Conservation (phyloP, 495 filamentous ascomycete genomes). For the Neurospora sp. region DNA sequence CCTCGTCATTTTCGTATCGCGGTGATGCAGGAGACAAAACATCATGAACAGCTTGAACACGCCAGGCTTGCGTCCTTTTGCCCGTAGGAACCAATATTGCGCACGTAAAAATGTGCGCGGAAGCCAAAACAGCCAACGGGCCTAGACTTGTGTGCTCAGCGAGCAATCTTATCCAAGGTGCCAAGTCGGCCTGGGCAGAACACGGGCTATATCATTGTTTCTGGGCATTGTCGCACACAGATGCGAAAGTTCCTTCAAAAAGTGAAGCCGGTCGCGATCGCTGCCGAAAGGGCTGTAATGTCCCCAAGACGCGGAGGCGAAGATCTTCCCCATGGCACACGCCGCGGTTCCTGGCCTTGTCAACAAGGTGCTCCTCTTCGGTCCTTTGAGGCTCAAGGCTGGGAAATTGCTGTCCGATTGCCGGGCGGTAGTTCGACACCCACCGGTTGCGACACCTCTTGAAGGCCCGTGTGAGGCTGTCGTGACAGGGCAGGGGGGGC, state of each 20-base stretch:
- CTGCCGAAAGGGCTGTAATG: not conserved
- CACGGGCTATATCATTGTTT: constrained; percentile 14
- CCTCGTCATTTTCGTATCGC: not conserved
- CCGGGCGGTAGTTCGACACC: not conserved
- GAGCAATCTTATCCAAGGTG: constrained; percentile 25
- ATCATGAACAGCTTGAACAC: not conserved
- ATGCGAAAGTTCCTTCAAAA: not conserved
- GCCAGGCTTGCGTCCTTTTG: not conserved
- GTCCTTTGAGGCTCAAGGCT: not conserved
- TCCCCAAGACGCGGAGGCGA: not conserved
- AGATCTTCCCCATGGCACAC: not conserved
- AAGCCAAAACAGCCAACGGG: not conserved
- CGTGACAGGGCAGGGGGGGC: not conserved
- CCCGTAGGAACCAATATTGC: not conserved
- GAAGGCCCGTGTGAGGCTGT: not conserved
- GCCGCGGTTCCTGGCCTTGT: not conserved
- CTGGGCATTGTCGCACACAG: constrained; percentile 21
- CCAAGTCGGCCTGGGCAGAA: constrained; percentile 16
- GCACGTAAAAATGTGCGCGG: not conserved
- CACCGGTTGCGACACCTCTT: not conserved
- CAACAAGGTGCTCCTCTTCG: not conserved
- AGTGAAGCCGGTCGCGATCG: not conserved
- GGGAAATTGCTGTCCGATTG: not conserved
- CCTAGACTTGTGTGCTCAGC: constrained; percentile 7
- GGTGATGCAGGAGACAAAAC: not conserved